phyloP scores from a whole-genome alignment of 768 basidiomycete genomes.

The Phylloporus sp. region DNA sequence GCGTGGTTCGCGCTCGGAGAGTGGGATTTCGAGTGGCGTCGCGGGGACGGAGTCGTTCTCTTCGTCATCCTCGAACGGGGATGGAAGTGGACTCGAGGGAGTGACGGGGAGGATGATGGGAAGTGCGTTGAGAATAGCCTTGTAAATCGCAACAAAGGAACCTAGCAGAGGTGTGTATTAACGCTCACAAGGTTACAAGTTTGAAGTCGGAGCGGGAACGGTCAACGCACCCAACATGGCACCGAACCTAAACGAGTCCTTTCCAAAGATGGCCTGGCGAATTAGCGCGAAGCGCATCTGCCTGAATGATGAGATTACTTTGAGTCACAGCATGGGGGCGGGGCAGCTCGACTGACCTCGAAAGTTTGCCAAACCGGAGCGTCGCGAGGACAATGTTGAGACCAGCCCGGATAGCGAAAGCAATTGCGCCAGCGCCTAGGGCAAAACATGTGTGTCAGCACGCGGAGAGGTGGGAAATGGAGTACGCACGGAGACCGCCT shows the following conservation, averaged over 20 bases:
- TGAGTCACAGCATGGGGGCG: no score
- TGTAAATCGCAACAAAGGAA: conserved; percentile 74
- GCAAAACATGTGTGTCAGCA: not conserved
- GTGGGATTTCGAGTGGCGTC: conserved; percentile 14
- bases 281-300: conserved; percentile 61
- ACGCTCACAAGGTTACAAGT: not conserved
- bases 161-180: conserved; percentile 37
- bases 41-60: conserved; percentile 13
- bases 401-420: conserved; percentile 75
- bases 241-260: conserved; percentile 78
- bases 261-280: conserved; percentile 77
- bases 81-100: conserved; percentile 14
- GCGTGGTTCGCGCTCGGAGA: conserved; percentile 39
- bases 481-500: conserved; percentile 67
- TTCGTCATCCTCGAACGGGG: conserved; percentile 32
- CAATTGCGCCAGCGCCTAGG: conserved; percentile 75
- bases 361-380: conserved; percentile 62
- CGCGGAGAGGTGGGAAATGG: not conserved
- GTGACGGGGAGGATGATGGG: conserved; percentile 61
- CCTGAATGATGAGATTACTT: no score
- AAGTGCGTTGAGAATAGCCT: conserved; percentile 70
- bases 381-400: conserved; percentile 77
- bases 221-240: conserved; percentile 73
- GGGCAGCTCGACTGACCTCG: no score
- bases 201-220: not conserved